A percentile compares a stretch with the other conserved stretches of the same genome.
phyloP scores from a whole-genome alignment of 345 rosid genomes.

The Conringia planisiliqua region DNA sequence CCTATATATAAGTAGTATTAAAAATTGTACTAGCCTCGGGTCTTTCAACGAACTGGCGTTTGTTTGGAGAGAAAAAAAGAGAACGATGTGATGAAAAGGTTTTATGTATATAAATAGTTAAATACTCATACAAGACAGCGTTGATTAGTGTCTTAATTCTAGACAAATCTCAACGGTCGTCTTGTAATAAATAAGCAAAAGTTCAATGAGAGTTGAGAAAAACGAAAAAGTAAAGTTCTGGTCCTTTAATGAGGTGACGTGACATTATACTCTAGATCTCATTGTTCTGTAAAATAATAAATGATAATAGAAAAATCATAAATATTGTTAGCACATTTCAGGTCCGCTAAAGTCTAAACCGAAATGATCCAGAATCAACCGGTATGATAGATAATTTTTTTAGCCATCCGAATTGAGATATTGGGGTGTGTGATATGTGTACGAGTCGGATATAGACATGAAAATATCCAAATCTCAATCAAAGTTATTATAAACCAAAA shows the following conservation, averaged over 20 bases:
- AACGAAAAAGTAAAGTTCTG: conserved; percentile 23
- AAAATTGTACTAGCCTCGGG: not conserved
- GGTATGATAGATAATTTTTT: not conserved
- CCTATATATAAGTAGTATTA: not conserved
- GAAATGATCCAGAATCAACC: not conserved
- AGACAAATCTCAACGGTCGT: conserved; percentile 37
- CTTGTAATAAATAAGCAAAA: conserved; percentile 27
- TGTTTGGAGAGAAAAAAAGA: not conserved
- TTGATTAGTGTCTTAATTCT: conserved; percentile 11
- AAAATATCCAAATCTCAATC: not conserved
- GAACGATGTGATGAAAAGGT: not conserved
- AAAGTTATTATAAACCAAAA: not conserved
- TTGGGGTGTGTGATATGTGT: no score
- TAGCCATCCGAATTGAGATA: not conserved
- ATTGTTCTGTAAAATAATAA: not conserved
- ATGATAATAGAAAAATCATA: not conserved
- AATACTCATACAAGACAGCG: not conserved
- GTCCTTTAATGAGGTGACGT: conserved; percentile 31
- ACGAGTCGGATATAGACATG: not conserved
- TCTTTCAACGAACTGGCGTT: not conserved
- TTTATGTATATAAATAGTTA: not conserved
- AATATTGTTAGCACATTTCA: not conserved
- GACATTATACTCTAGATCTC: conserved; percentile 18
- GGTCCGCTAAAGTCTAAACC: no score
- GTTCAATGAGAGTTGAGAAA: conserved; percentile 15